A percentile compares a stretch with the other conserved stretches of the same genome.
Conservation (phyloP, 495 filamentous ascomycete species). For the Usnea hakonensis region DNA sequence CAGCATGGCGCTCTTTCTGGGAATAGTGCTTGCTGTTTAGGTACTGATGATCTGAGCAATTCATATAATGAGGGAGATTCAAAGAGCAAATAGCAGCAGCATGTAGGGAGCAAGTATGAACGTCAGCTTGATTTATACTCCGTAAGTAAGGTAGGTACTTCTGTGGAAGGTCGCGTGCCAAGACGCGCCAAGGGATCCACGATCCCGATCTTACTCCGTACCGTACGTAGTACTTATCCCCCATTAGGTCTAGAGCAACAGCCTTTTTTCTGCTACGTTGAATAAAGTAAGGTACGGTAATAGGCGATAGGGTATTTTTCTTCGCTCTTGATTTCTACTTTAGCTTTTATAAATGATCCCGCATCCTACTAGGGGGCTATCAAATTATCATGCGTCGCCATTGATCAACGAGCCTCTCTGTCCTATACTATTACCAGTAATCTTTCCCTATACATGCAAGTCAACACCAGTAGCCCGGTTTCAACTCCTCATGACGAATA, state of each 20-base stretch:
- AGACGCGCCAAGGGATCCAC: too few relatives aligned
- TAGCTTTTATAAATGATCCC: neutral
- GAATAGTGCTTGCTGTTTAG: neutral
- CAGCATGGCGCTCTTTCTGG: constrained; percentile 32
- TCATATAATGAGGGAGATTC: neutral
- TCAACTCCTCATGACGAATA: neutral
- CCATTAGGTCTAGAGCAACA: too few relatives aligned
- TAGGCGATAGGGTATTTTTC: too few relatives aligned
- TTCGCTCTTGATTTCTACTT: too few relatives aligned
- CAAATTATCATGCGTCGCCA: neutral
- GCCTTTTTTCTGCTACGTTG: too few relatives aligned
- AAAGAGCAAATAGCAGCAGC: neutral
- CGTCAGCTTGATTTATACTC: too few relatives aligned
- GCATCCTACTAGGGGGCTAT: neutral
- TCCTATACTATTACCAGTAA: neutral
- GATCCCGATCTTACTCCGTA: too few relatives aligned
- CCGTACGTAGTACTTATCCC: too few relatives aligned
- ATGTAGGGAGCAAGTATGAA: too few relatives aligned
- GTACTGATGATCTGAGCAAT: neutral
- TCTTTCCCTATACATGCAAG: neutral
- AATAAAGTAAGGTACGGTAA: too few relatives aligned
- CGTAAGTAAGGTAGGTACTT: too few relatives aligned
- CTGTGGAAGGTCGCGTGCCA: too few relatives aligned
- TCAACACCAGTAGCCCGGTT: constrained; percentile 5
- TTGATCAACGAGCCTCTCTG: neutral